phyloP scores from a whole-genome alignment of 2,329 filamentous ascomycete genomes.

The Davidsoniella australis region DNA sequence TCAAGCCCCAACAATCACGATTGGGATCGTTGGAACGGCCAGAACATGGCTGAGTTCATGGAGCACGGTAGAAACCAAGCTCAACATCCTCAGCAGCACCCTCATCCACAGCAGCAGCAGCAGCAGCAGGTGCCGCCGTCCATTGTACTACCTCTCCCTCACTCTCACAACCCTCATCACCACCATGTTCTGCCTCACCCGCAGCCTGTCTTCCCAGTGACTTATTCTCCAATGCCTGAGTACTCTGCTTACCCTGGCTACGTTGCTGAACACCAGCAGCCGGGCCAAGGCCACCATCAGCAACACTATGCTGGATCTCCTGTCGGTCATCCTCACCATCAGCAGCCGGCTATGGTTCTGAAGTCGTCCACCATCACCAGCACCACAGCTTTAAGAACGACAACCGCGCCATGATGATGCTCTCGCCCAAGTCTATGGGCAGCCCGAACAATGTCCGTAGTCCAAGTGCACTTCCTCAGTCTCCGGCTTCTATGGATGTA shows the following conservation, averaged over 20 bases:
- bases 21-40: conserved; percentile 37
- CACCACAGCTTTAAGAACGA: neutral
- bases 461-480: neutral
- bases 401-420: neutral
- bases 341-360: neutral
- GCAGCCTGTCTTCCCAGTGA: neutral
- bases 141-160: no score
- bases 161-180: neutral
- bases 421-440: conserved; percentile 4
- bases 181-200: neutral
- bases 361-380: neutral
- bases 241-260: neutral
- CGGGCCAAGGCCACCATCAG: neutral
- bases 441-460: neutral
- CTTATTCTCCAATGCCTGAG: neutral
- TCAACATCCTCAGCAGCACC: conserved; percentile 19
- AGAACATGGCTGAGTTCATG: no score
- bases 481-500: neutral
- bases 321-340: neutral
- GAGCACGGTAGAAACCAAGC: conserved; percentile 19
- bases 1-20: conserved; percentile 18
- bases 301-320: neutral
- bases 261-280: neutral
- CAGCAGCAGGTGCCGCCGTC: conserved; percentile 3
- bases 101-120: conserved; percentile 25